Evolutionary conservation across 345 rosid genomes (phyloP).

Genomic region (Heritiera fomes): DNA sequence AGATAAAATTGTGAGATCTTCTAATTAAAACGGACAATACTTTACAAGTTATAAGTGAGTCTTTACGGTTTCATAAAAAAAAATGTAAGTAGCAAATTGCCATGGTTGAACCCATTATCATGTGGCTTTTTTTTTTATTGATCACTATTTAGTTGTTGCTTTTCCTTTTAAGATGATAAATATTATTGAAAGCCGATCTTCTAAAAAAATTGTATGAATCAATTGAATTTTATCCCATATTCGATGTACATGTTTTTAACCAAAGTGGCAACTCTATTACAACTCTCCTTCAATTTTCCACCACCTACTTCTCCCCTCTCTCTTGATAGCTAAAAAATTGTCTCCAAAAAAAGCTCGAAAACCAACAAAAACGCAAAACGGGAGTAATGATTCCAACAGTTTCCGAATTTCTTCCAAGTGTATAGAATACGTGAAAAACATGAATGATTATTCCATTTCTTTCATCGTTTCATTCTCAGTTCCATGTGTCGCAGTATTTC

Average conservation of each 20-base stretch:
- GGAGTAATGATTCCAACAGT: neutral
- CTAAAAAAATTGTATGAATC: no score
- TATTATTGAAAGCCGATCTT: neutral
- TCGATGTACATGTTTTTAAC: neutral
- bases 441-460: slow-evolving; percentile 1
- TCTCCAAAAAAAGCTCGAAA: neutral
- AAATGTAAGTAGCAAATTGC: no score
- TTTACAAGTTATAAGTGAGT: no score
- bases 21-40: no score
- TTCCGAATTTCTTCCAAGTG: neutral
- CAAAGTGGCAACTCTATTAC: neutral
- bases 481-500: neutral
- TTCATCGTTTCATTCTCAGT: neutral
- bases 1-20: no score
- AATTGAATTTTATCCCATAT: no score
- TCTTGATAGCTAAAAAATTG: no score
- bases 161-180: no score
- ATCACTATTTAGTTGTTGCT: no score
- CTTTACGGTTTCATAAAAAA: no score
- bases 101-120: no score
- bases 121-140: no score
- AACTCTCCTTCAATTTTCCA: neutral
- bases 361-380: neutral
- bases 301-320: neutral
- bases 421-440: neutral